These are phyloP conservation scores for Hordeum marinum DNA, from an alignment of 176 grass and related monocot species.

Conservation along the genomic window DNA sequence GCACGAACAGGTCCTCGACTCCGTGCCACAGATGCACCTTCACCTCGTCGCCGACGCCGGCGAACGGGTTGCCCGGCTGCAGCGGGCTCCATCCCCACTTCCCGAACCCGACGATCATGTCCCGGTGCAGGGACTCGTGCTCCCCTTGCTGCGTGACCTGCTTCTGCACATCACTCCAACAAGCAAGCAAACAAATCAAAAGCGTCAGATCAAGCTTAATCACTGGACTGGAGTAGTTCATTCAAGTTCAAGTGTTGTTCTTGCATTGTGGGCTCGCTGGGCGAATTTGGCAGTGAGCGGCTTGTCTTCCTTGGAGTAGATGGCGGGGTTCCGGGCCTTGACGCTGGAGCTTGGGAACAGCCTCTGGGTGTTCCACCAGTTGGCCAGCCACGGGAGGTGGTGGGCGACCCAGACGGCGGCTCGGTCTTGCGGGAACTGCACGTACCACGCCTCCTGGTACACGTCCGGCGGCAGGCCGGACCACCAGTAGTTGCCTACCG, in stretches of 20 bases:
- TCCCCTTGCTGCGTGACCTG: slow-evolving; percentile 57
- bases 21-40: slow-evolving; percentile 75
- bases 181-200: background rate
- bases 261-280: slow-evolving; percentile 23
- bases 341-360: slow-evolving; percentile 50
- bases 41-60: slow-evolving; percentile 13
- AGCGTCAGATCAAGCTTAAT: background rate
- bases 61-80: slow-evolving; percentile 51
- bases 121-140: slow-evolving; percentile 49
- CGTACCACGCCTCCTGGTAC: slow-evolving; percentile 40
- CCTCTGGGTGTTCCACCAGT: slow-evolving; percentile 75
- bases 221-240: background rate
- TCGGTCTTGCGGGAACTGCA: slow-evolving; percentile 44
- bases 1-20: slow-evolving; percentile 28
- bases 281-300: slow-evolving; percentile 14
- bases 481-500: slow-evolving; percentile 72
- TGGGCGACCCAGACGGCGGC: slow-evolving; percentile 53
- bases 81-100: slow-evolving; percentile 59
- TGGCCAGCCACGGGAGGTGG: slow-evolving; percentile 57
- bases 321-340: background rate
- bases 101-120: slow-evolving; percentile 64
- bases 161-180: slow-evolving; percentile 14
- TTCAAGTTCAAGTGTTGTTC: background rate
- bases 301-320: slow-evolving; percentile 18
- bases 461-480: slow-evolving; percentile 50